Percentiles rank a stretch among this genome's conserved stretches.
Conservation (phyloP, 148 eudicot species). For the Polygonum aviculare region DNA sequence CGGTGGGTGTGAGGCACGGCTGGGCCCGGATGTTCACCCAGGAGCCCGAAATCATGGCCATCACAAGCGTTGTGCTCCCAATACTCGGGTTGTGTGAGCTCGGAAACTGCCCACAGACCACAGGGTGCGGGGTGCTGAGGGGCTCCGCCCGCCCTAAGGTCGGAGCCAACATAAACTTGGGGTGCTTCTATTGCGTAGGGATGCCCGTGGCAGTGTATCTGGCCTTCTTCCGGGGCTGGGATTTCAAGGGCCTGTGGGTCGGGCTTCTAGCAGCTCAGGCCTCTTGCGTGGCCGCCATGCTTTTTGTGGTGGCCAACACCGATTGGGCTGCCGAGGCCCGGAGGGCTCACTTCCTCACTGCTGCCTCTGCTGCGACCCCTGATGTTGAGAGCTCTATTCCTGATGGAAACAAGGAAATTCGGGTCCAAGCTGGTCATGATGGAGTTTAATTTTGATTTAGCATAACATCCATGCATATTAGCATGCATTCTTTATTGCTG, state of each 20-base stretch:
- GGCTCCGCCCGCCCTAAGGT: conserved; percentile 73
- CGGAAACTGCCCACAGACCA: conserved; percentile 82
- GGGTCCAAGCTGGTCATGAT: neutral
- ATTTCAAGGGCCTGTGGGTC: conserved; percentile 3
- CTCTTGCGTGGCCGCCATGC: conserved; percentile 5
- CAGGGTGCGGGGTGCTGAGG: conserved; percentile 68
- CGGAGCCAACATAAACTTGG: conserved; percentile 65
- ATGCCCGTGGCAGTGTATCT: conserved; percentile 60
- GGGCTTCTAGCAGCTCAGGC: conserved; percentile 9
- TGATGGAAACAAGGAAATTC: neutral
- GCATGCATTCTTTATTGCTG: neutral
- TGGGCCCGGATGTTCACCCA: conserved; percentile 68
- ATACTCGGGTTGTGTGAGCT: conserved; percentile 76
- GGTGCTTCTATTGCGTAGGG: conserved; percentile 66
- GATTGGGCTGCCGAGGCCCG: conserved; percentile 1
- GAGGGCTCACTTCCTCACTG: conserved; percentile 24
- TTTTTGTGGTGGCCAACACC: conserved; percentile 18
- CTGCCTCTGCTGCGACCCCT: neutral
- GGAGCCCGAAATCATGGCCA: conserved; percentile 35
- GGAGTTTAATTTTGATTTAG: neutral
- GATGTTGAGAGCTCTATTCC: neutral
- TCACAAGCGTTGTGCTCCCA: conserved; percentile 52
- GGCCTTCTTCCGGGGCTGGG: conserved; percentile 7
- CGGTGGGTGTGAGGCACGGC: conserved; percentile 26
- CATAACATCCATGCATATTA: neutral